phyloP scores from a whole-genome alignment of 345 rosid species.

The Eucalyptus leucophloia region DNA sequence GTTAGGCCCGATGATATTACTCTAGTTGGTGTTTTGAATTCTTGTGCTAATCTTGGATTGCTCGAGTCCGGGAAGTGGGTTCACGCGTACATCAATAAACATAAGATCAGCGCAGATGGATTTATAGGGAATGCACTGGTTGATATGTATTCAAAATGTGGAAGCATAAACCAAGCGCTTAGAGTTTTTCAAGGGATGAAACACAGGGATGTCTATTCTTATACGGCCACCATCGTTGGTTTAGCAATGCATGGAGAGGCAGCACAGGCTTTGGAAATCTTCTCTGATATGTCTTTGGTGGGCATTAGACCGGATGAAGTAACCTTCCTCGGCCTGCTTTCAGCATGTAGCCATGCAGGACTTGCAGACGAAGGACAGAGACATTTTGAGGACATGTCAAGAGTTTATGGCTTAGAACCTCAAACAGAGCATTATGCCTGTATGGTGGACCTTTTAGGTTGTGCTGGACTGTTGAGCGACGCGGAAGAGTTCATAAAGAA shows the following conservation, averaged over 20 bases:
- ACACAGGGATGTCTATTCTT: slow-evolving; percentile 29
- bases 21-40: slow-evolving; percentile 25
- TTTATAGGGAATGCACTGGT: slow-evolving; percentile 36
- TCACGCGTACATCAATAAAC: slow-evolving; percentile 29
- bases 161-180: slow-evolving; percentile 23
- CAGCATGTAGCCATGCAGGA: slow-evolving; percentile 47
- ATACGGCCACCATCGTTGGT: slow-evolving; percentile 37
- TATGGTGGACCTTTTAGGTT: slow-evolving; percentile 49
- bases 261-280: slow-evolving; percentile 15
- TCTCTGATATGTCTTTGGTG: slow-evolving; percentile 23
- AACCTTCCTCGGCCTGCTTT: slow-evolving; percentile 38
- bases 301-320: slow-evolving; percentile 34
- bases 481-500: slow-evolving; percentile 16
- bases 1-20: slow-evolving; percentile 20
- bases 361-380: slow-evolving; percentile 25
- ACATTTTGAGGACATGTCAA: slow-evolving; percentile 34
- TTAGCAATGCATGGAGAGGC: slow-evolving; percentile 44
- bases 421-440: slow-evolving; percentile 42
- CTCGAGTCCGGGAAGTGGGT: slow-evolving; percentile 39
- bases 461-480: slow-evolving; percentile 30
- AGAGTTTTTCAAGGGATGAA: slow-evolving; percentile 25
- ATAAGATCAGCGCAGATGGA: slow-evolving; percentile 15
- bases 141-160: slow-evolving; percentile 55
- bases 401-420: slow-evolving; percentile 31
- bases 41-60: slow-evolving; percentile 37